These are phyloP conservation scores for Pholiota adiposa DNA, from an alignment of 1,284 basidiomycete genomes.

Conservation along the genomic window DNA sequence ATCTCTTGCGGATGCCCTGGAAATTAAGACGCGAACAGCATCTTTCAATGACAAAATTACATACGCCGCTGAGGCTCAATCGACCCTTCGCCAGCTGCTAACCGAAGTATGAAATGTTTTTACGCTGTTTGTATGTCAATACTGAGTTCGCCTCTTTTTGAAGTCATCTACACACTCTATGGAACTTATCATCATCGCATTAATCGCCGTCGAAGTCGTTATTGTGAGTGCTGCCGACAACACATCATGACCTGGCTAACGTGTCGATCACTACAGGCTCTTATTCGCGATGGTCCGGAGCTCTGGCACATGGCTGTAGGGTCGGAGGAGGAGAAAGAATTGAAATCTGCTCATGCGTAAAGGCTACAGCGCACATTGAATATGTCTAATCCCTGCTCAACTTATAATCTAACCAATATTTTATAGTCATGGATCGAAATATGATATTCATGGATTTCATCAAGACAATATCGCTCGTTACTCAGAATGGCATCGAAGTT, in stretches of 20 bases:
- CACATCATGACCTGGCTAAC: background rate
- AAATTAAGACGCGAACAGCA: slow-evolving; percentile 79
- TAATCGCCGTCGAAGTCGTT: slow-evolving; percentile 90
- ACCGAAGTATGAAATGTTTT: slow-evolving; percentile 51
- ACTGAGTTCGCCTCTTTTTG: slow-evolving; percentile 31
- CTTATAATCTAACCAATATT: background rate
- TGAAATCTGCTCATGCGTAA: slow-evolving; percentile 8
- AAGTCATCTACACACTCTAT: slow-evolving; percentile 86
- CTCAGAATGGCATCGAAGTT: background rate
- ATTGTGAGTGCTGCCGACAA: slow-evolving; percentile 62
- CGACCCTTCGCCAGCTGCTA: slow-evolving; percentile 10
- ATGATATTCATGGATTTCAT: background rate
- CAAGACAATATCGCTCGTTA: background rate
- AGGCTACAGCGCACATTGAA: background rate
- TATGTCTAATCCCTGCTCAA: background rate
- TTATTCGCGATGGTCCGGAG: slow-evolving; percentile 65
- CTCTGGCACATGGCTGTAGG: slow-evolving; percentile 57
- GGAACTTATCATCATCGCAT: slow-evolving; percentile 89
- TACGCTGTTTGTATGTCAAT: slow-evolving; percentile 80
- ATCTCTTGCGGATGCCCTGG: slow-evolving; percentile 78
- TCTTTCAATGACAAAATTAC: slow-evolving; percentile 92
- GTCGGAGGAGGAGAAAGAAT: slow-evolving; percentile 21
- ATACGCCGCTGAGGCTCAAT: slow-evolving; percentile 82
- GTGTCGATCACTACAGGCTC: slow-evolving; percentile 46
- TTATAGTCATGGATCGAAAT: background rate